Conservation (phyloP, 768 basidiomycete species). For the Amanita subjunquillea region DNA sequence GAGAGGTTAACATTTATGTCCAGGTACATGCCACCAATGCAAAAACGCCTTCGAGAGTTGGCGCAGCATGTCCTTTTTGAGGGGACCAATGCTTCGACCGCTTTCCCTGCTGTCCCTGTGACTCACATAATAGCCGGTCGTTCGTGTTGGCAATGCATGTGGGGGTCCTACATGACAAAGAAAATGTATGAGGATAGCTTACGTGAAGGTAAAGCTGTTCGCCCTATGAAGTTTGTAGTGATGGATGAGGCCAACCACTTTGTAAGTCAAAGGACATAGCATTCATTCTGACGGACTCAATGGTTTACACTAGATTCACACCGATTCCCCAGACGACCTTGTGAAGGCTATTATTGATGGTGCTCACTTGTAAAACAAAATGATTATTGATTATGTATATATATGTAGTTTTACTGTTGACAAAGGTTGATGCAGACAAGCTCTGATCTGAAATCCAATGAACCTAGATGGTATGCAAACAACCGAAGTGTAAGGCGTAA, state of each 20-base stretch:
- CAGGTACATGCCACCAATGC: conserved; percentile 15
- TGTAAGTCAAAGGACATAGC: conserved; percentile 13
- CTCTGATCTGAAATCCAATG: background rate
- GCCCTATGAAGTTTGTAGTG: conserved; percentile 14
- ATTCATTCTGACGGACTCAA: background rate
- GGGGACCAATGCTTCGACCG: conserved; percentile 8
- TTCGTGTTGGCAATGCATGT: conserved; percentile 16
- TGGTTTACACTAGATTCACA: background rate
- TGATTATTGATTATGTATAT: background rate
- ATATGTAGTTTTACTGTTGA: background rate
- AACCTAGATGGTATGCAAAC: background rate
- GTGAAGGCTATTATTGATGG: background rate
- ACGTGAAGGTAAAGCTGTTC: conserved; percentile 10
- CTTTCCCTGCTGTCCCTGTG: conserved; percentile 15
- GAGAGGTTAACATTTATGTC: background rate
- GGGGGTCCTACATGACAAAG: conserved; percentile 12
- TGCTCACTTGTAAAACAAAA: background rate
- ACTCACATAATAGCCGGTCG: conserved; percentile 12
- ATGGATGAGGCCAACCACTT: conserved; percentile 24
- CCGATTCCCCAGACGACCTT: background rate
- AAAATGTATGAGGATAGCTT: conserved; percentile 11
- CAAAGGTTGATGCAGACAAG: background rate
- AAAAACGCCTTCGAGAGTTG: conserved; percentile 10
- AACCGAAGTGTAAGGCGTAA: background rate
- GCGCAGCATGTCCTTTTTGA: conserved; percentile 14